Base-by-base conservation (phyloP, 768 basidiomycete species). In the Suillus tomentosus region DNA sequence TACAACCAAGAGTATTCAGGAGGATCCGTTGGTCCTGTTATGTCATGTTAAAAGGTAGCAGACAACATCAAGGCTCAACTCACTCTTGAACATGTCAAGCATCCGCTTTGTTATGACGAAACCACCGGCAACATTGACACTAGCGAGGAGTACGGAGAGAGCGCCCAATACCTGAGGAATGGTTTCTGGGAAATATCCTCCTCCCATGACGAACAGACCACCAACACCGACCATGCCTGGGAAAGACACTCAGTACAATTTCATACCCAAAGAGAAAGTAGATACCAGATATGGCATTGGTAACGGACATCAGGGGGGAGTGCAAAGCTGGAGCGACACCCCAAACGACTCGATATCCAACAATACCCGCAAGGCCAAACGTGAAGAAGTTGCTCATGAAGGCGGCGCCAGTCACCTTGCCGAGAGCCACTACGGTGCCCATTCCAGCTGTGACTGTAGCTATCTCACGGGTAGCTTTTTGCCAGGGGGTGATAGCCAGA, bases 301-400 rank as follows among this genome's bases (percentile, higher is more conserved):
- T 95, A 7, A 95, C 93, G 10, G 90, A 92, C 92, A 95, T 95
- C 64, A 95, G 78, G 15, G 94, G 94, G 24, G 93, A 94, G 74
- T 95, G 94, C 58, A 95, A 76, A 19, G 94, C 93, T 47, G 94
- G 94, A 36, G 90, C 85, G 50, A 95, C 94, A 64, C 91, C 91
- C 93, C 93, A 95, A 19, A 95, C 88, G 5, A 94, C 92, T 69
- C 92, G 87, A 71, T 94, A 94, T 19, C 94, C 94, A 60, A 95
- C 90, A 50, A 95, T 72, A 34, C 91, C 89, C 51, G 94, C 94
- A 66, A 95, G 81, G 22, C 94, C 92, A 71, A 95, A 94, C 1
- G 90, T 93, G 72, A 94, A 94, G 76, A 95, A 92, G 71, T 88
- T 91, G 68, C 85, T 85, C 94, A 95, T 95, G 75, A 95, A 95